Percentiles rank a stretch among this genome's conserved stretches.
Conservation (phyloP, 257 asterid species). For the Salvia splendens region DNA sequence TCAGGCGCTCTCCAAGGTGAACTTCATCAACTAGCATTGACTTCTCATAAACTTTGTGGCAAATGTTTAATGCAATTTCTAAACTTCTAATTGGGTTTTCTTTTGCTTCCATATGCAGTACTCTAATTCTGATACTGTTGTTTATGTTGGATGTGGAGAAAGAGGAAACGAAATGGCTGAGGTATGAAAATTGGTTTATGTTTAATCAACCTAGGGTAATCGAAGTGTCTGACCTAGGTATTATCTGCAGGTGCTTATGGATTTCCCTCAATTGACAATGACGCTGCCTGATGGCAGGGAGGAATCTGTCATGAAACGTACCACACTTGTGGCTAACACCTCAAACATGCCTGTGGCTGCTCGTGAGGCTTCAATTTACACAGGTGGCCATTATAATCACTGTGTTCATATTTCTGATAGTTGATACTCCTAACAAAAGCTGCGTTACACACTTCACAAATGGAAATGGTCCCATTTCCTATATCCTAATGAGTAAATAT, state of each 20-base stretch:
- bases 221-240: slow-evolving; percentile 29
- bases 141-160: slow-evolving; percentile 99
- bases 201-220: slow-evolving; percentile 28
- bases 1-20: slow-evolving; percentile 99
- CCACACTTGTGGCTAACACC: slow-evolving; percentile 98
- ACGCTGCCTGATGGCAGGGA: slow-evolving; percentile 99
- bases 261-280: slow-evolving; percentile 99
- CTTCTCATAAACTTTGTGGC: slow-evolving; percentile 20
- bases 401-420: slow-evolving; percentile 20
- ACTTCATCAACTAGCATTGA: slow-evolving; percentile 26
- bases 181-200: slow-evolving; percentile 48
- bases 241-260: slow-evolving; percentile 90
- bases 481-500: neutral
- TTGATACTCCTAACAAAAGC: neutral
- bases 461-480: neutral
- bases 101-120: slow-evolving; percentile 59
- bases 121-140: slow-evolving; percentile 95
- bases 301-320: slow-evolving; percentile 99
- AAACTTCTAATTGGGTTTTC: slow-evolving; percentile 26
- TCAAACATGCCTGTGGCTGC: slow-evolving; percentile 99
- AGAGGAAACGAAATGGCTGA: slow-evolving; percentile 99
- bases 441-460: neutral
- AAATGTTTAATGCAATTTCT: slow-evolving; percentile 11
- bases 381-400: slow-evolving; percentile 50
- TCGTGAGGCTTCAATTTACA: slow-evolving; percentile 99